Percentiles rank a stretch among this genome's conserved stretches.
Conservation (phyloP, 352 stramenopile species). For the Blastocystis sp. region DNA sequence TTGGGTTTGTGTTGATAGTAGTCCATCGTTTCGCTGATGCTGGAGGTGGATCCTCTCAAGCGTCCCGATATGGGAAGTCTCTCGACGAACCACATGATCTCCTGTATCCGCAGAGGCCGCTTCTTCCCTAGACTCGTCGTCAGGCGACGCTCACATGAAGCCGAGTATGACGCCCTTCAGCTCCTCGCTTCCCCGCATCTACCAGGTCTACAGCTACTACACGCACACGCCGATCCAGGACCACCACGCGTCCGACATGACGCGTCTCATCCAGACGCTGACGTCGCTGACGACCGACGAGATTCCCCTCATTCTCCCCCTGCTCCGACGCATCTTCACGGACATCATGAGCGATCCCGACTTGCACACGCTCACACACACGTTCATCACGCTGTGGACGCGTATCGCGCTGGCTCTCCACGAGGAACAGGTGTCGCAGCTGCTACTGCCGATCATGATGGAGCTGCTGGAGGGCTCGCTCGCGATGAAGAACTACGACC, state of each 20-base stretch:
- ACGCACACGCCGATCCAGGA: background rate
- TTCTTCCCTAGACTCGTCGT: background rate
- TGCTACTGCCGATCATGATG: background rate
- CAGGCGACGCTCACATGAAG: background rate
- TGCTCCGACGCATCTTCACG: conserved; percentile 9
- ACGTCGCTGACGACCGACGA: conserved; percentile 31
- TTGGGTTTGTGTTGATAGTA: background rate
- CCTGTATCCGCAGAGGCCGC: background rate
- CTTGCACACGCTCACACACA: background rate
- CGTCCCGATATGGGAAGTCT: background rate
- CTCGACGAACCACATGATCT: background rate
- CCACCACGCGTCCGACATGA: background rate
- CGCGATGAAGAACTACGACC: conserved; percentile 14
- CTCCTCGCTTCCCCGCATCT: background rate
- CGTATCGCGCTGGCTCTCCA: background rate
- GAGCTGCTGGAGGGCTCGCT: conserved; percentile 19
- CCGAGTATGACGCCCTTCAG: conserved; percentile 8
- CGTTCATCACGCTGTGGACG: conserved; percentile 27
- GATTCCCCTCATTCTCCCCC: conserved; percentile 30
- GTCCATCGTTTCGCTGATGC: conserved; percentile 5
- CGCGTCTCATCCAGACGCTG: background rate
- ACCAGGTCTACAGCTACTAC: conserved; percentile 10
- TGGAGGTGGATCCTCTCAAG: conserved; percentile 14
- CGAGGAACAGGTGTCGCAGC: conserved; percentile 12
- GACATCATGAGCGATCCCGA: background rate